Conservation (phyloP, 768 basidiomycete genomes). For the Infundibulicybe gibba region DNA sequence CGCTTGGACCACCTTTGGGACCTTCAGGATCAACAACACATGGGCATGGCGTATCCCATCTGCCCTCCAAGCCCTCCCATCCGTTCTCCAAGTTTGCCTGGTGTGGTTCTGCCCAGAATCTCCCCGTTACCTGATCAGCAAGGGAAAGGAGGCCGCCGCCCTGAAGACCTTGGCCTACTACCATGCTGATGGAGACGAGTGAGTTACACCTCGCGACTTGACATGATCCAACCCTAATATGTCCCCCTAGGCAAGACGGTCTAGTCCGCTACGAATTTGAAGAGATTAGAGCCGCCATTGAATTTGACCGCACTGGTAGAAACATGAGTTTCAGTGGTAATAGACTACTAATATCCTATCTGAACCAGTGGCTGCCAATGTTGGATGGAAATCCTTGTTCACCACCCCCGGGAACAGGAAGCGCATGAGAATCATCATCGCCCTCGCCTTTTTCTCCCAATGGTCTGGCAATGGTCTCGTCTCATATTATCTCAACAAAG, state of each 20-base stretch:
- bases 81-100: slow-evolving; percentile 60
- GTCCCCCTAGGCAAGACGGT: slow-evolving; percentile 44
- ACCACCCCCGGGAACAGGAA: slow-evolving; percentile 66
- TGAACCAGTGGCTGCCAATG: slow-evolving; percentile 42
- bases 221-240: not conserved
- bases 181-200: slow-evolving; percentile 74
- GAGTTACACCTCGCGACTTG: slow-evolving; percentile 9
- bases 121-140: slow-evolving; percentile 79
- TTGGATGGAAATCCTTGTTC: slow-evolving; percentile 71
- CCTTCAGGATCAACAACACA: slow-evolving; percentile 60
- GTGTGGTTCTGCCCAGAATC: slow-evolving; percentile 78
- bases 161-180: slow-evolving; percentile 73
- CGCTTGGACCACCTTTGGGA: slow-evolving; percentile 85
- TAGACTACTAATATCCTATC: not conserved
- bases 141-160: slow-evolving; percentile 70
- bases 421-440: slow-evolving; percentile 74
- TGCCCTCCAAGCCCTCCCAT: slow-evolving; percentile 65
- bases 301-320: slow-evolving; percentile 51
- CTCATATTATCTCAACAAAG: slow-evolving; percentile 76
- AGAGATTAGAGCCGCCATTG: slow-evolving; percentile 78
- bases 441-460: slow-evolving; percentile 80
- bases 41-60: slow-evolving; percentile 89
- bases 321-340: not conserved
- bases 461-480: slow-evolving; percentile 87
- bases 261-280: slow-evolving; percentile 72